Conservation (phyloP, 805 yeast species). For the Metschnikowia santaceciliae region DNA sequence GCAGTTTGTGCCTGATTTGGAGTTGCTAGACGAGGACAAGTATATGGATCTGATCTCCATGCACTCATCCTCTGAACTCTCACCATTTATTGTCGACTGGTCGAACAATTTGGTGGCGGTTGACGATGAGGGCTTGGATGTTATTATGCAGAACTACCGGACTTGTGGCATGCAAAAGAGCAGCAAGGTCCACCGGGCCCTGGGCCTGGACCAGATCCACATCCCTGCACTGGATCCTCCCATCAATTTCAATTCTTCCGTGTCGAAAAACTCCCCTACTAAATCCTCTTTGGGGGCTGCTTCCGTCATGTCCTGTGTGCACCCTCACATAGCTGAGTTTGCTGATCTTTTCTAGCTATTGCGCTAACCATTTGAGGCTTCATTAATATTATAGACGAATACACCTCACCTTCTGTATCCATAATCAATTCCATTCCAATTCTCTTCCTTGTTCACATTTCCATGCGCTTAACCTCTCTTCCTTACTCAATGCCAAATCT, state of each 20-base stretch:
- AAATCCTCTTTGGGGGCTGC: conserved; percentile 8
- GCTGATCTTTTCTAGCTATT: conserved; percentile 37
- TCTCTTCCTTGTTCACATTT: background rate
- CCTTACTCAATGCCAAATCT: background rate
- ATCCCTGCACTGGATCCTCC: background rate
- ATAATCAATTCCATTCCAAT: too few relatives aligned
- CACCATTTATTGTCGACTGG: conserved; percentile 54
- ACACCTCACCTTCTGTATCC: background rate
- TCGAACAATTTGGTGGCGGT: conserved; percentile 52
- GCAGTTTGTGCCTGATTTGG: conserved; percentile 20
- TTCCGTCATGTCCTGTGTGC: conserved; percentile 21
- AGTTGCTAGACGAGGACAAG: conserved; percentile 10
- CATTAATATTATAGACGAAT: conserved; percentile 1
- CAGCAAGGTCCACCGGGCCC: conserved; percentile 12
- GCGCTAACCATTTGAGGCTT: background rate
- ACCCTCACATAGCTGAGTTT: conserved; percentile 43
- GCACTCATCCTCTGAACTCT: conserved; percentile 13
- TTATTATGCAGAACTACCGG: conserved; percentile 39
- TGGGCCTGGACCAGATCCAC: conserved; percentile 10
- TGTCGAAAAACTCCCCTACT: conserved; percentile 3
- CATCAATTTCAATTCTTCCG: background rate
- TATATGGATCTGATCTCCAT: conserved; percentile 13
- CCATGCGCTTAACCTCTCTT: background rate
- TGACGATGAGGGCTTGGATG: conserved; percentile 39
- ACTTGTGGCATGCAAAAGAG: conserved; percentile 19